Evolutionary conservation across 2,329 filamentous ascomycete species (phyloP).

Genomic region (Alternaria dauci): DNA sequence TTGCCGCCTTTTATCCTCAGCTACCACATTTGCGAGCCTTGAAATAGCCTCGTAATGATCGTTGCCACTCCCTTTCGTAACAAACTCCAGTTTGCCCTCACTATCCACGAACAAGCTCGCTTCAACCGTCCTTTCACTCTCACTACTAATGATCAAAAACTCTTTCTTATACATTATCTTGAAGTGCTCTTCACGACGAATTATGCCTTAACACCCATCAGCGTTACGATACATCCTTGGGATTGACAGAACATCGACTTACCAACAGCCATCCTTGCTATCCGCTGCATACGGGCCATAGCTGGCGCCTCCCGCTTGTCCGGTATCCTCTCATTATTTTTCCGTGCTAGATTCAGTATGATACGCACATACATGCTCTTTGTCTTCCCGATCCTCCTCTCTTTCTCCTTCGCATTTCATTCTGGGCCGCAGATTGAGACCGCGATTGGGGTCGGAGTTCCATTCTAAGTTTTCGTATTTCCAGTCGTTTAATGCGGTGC

Average conservation of each 20-base stretch:
- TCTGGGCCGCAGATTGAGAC: neutral
- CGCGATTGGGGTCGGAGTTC: neutral
- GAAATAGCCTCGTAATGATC: neutral
- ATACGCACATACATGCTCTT: neutral
- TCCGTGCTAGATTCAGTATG: neutral
- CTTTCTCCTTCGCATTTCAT: neutral
- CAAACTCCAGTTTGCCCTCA: neutral
- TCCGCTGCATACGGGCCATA: neutral
- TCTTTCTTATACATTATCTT: neutral
- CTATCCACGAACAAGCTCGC: neutral
- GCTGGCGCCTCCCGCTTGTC: neutral
- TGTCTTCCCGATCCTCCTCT: neutral
- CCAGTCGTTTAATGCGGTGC: neutral
- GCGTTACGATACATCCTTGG: neutral
- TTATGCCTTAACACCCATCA: neutral
- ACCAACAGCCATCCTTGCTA: neutral
- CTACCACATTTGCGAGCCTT: neutral
- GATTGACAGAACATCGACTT: neutral
- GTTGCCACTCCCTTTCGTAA: neutral
- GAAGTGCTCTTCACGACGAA: neutral
- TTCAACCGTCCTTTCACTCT: neutral
- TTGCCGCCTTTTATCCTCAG: neutral
- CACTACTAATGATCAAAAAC: neutral
- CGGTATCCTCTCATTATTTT: neutral
- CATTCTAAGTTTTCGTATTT: neutral